These are phyloP conservation scores for Remersonia thermophila DNA, from an alignment of 2,329 filamentous ascomycete species.

Conservation along the genomic window DNA sequence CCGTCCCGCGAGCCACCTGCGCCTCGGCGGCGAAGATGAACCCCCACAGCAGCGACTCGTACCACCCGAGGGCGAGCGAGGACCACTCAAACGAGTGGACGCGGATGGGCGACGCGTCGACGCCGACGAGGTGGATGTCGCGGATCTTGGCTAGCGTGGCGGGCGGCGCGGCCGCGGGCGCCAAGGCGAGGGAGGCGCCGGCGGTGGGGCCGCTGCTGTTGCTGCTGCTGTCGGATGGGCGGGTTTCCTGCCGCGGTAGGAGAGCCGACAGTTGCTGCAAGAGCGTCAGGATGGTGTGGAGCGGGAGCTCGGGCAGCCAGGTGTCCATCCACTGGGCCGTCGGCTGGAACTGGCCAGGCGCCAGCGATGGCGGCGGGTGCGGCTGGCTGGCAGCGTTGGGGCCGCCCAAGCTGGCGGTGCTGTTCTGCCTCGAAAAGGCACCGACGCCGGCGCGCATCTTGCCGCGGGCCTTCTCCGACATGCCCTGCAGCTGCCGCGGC, in stretches of 20 bases:
- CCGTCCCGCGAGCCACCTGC: slow-evolving; percentile 72
- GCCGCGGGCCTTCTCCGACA: slow-evolving; percentile 94
- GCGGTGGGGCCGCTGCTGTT: no score
- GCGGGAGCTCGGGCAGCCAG: slow-evolving; percentile 82
- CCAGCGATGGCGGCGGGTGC: slow-evolving; percentile 19
- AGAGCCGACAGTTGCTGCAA: slow-evolving; percentile 53
- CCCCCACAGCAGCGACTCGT: slow-evolving; percentile 87
- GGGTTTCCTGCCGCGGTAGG: slow-evolving; percentile 39
- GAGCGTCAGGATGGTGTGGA: slow-evolving; percentile 73
- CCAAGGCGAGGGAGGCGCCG: neutral
- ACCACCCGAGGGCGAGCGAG: slow-evolving; percentile 81
- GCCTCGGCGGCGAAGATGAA: slow-evolving; percentile 87
- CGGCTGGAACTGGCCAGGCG: slow-evolving; percentile 57
- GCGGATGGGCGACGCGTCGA: slow-evolving; percentile 62
- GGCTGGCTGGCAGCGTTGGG: slow-evolving; percentile 44
- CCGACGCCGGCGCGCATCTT: slow-evolving; percentile 80
- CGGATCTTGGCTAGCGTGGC: slow-evolving; percentile 43
- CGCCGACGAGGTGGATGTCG: slow-evolving; percentile 51
- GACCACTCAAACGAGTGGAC: slow-evolving; percentile 95
- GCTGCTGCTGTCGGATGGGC: neutral
- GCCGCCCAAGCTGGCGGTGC: slow-evolving; percentile 65
- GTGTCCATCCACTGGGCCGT: slow-evolving; percentile 78
- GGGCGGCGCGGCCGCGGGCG: slow-evolving; percentile 27
- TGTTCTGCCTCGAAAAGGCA: slow-evolving; percentile 84
- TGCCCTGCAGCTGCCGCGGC: slow-evolving; percentile 70